Base-by-base conservation (phyloP, 2,329 filamentous ascomycete species). In the Claviceps purpurea region DNA sequence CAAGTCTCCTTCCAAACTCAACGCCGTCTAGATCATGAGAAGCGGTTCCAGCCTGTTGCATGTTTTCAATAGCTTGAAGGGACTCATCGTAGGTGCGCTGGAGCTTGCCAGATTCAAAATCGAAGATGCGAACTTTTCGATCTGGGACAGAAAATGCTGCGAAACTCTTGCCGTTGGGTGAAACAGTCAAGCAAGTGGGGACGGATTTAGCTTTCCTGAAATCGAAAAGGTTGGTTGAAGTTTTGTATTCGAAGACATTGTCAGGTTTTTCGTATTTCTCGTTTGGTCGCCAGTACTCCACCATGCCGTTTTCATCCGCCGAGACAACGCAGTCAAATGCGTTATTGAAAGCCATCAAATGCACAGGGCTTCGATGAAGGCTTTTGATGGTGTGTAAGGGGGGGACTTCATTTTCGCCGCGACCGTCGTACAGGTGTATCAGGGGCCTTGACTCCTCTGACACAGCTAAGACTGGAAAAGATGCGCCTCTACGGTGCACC, bases 11-110 rank as follows among this genome's bases (percentile, higher is more conserved):
- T 3, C 91, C 90, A 63, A 98, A 97, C 59, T 98, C 93, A 4
- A 96, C 81, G 56, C 89, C 82, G 52, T 97, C 93, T 1, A 98
- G 71, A 58, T 88, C 88, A 53, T 88, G 81, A 7, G 85, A 70
- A 0, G 86, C 82, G 0, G 86, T 93, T 0, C 89, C 90, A n/a
- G 88, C 87, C 69, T 95, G 88, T 61, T 98, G 91, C 89, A 96
- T 95, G 56, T 94, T 88, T 50, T 88, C 89, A 45, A 94, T 82
- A 1, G 88, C 93, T 52, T 84, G 76, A 11, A 98, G 75, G 4
- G 91, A 97, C 65, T 98, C 93, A 61, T 98, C 94, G 62, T 98
- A 98, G 1, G 88, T 93, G 40, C 91, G 82, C 61, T 91, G 84
- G 4, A 98, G 76, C 67, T 95, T 96, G 11, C 82, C 93, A 0